Conservation (phyloP, 805 yeast species). For the Ogataea ramenticola region DNA sequence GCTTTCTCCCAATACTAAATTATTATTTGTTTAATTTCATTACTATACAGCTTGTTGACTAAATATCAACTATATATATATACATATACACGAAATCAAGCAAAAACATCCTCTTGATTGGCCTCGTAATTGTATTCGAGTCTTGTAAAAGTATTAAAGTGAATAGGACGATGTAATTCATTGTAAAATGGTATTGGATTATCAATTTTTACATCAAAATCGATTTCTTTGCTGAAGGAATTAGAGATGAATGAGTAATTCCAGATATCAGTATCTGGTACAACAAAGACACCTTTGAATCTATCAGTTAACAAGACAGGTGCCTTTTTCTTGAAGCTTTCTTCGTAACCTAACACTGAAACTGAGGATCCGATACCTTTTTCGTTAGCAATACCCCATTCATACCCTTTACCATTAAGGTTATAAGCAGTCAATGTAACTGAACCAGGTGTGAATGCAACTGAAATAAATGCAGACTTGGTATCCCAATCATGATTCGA, state of each 20-base stretch:
- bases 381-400: constrained; percentile 68
- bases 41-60: background rate
- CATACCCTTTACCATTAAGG: constrained; percentile 55
- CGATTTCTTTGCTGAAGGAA: constrained; percentile 60
- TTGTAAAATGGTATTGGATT: constrained; percentile 78
- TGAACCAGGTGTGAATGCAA: constrained; percentile 77
- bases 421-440: constrained; percentile 65
- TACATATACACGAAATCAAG: constrained; percentile 26
- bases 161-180: constrained; percentile 82
- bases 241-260: constrained; percentile 86
- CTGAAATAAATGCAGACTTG: constrained; percentile 50
- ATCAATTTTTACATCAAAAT: constrained; percentile 62
- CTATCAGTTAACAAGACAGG: constrained; percentile 72
- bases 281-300: constrained; percentile 74
- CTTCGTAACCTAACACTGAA: constrained; percentile 61
- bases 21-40: background rate
- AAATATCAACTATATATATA: background rate
- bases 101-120: constrained; percentile 59
- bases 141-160: constrained; percentile 69
- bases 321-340: constrained; percentile 49
- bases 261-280: constrained; percentile 84
- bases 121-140: constrained; percentile 56
- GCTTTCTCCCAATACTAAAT: no score
- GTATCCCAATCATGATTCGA: constrained; percentile 31
- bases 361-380: constrained; percentile 52